A percentile compares a stretch with the other conserved stretches of the same genome.
Conservation (phyloP, 164 flowering plant genomes). For the Kalanchoe fedtschenkoi region DNA sequence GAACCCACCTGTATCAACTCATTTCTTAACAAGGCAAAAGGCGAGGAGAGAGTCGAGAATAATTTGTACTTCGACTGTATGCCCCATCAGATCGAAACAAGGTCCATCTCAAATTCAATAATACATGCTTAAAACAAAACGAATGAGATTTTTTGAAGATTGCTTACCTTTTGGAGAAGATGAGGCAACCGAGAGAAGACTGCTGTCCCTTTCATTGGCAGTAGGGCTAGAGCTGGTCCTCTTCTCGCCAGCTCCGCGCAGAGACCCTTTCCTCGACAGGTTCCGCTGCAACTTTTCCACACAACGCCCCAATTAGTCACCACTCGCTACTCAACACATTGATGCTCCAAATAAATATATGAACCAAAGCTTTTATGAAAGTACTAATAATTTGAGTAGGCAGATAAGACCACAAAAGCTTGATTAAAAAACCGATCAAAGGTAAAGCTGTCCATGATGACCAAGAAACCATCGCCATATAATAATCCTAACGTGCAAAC, state of each 20-base stretch:
- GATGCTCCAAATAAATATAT: neutral
- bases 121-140: neutral
- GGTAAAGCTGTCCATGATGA: neutral
- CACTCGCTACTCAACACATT: neutral
- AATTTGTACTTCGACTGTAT: neutral
- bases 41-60: too few species aligned
- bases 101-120: neutral
- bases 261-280: neutral
- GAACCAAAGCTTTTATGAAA: neutral
- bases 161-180: neutral
- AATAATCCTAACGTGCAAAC: slow-evolving; percentile 2
- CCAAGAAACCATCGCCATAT: neutral
- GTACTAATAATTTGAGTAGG: neutral
- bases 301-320: neutral
- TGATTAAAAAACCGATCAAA: neutral
- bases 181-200: neutral
- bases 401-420: neutral
- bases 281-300: neutral
- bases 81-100: neutral
- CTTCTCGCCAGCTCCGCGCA: neutral
- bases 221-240: neutral
- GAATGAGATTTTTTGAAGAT: neutral
- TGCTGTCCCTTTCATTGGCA: neutral
- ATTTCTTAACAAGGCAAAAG: neutral
- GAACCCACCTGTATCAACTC: neutral